phyloP scores from a whole-genome alignment of 2,329 filamentous ascomycete genomes.

The Dryadomyces quercivorus region DNA sequence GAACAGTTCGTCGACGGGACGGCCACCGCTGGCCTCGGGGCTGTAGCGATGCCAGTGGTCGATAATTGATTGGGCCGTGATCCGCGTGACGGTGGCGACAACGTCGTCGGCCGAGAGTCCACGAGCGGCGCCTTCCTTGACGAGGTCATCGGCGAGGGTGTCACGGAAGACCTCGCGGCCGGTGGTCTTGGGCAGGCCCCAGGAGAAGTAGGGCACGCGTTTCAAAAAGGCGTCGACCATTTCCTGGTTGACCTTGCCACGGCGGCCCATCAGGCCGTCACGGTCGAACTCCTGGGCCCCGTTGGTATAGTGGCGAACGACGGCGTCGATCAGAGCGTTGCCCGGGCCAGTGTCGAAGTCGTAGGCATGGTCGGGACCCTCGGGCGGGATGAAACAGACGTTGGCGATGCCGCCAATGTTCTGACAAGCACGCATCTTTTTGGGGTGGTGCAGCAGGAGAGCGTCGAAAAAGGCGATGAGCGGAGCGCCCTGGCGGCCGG shows the following conservation, averaged over 20 bases:
- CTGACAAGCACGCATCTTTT: slow-evolving; percentile 44
- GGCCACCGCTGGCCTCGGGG: slow-evolving; percentile 20
- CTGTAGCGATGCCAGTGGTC: slow-evolving; percentile 34
- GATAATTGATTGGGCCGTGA: slow-evolving; percentile 47
- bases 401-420: slow-evolving; percentile 51
- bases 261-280: slow-evolving; percentile 36
- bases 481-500: slow-evolving; percentile 41
- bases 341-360: slow-evolving; percentile 46
- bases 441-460: slow-evolving; percentile 41
- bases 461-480: slow-evolving; percentile 46
- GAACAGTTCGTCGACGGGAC: slow-evolving; percentile 36
- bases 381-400: slow-evolving; percentile 45
- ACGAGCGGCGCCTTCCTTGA: slow-evolving; percentile 30
- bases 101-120: slow-evolving; percentile 37
- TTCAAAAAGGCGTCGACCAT: slow-evolving; percentile 39
- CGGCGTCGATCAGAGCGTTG: slow-evolving; percentile 44
- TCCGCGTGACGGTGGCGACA: slow-evolving; percentile 45
- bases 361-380: slow-evolving; percentile 26
- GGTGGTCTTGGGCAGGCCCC: slow-evolving; percentile 42
- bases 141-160: slow-evolving; percentile 38
- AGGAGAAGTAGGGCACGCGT: slow-evolving; percentile 34
- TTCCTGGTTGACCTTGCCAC: slow-evolving; percentile 34
- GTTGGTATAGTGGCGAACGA: slow-evolving; percentile 39
- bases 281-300: slow-evolving; percentile 36
- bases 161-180: slow-evolving; percentile 46